Percentiles rank a stretch among this genome's conserved stretches.
Conservation (phyloP, 2,329 filamentous ascomycete genomes). For the Ceratocystis eucalypticola region DNA sequence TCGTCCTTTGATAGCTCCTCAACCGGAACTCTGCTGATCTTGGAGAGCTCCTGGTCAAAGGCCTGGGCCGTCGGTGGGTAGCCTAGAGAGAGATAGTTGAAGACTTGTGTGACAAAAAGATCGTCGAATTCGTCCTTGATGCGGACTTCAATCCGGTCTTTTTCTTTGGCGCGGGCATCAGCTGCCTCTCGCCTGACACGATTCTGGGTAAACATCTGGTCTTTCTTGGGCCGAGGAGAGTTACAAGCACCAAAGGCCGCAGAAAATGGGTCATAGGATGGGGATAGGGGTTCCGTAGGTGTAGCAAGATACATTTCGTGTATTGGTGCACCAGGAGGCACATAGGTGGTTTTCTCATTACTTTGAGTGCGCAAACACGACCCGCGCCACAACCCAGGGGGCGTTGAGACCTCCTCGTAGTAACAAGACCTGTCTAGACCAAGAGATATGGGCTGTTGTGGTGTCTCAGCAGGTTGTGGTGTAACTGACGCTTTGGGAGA, state of each 20-base stretch:
- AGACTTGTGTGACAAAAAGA: slow-evolving; percentile 83
- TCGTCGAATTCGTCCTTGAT: slow-evolving; percentile 61
- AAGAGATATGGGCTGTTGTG: background rate
- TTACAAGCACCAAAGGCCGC: slow-evolving; percentile 26
- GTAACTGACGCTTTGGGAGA: slow-evolving; percentile 61
- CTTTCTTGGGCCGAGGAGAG: slow-evolving; percentile 6
- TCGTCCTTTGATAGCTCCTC: slow-evolving; percentile 62
- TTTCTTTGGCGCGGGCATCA: slow-evolving; percentile 27
- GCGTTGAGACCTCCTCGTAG: slow-evolving; percentile 8
- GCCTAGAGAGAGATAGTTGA: slow-evolving; percentile 88
- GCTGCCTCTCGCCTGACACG: slow-evolving; percentile 9
- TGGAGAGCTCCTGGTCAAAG: slow-evolving; percentile 74
- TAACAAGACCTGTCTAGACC: background rate
- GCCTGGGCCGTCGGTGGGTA: slow-evolving; percentile 73
- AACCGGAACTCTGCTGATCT: slow-evolving; percentile 59
- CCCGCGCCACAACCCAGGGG: slow-evolving; percentile 59
- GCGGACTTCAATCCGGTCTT: slow-evolving; percentile 36
- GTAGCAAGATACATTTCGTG: slow-evolving; percentile 16
- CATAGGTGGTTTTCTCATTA: slow-evolving; percentile 13
- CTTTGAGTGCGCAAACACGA: slow-evolving; percentile 38
- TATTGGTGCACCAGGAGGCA: slow-evolving; percentile 10
- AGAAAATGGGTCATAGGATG: slow-evolving; percentile 30
- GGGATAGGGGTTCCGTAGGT: slow-evolving; percentile 13
- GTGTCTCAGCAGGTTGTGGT: background rate
- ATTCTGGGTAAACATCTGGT: slow-evolving; percentile 6